Evolutionary conservation across 805 yeast species (phyloP).

Genomic region (Kuraishia floccosa): DNA sequence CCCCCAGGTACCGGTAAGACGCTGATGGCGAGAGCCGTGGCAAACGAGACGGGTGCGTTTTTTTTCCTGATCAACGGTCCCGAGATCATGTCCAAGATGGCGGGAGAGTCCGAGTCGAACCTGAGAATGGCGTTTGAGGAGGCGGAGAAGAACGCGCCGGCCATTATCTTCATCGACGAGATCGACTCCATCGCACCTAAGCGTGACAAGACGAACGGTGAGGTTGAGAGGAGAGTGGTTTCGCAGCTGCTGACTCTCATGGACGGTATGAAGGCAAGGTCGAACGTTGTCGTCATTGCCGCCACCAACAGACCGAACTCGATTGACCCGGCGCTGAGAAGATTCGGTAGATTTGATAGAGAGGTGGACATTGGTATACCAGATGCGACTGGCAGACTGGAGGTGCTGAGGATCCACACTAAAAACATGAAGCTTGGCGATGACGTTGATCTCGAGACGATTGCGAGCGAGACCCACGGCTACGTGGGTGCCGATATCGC

Average conservation of each 20-base stretch:
- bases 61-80: slow-evolving; percentile 98
- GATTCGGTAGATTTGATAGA: slow-evolving; percentile 80
- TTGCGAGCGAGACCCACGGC: slow-evolving; percentile 98
- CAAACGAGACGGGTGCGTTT: slow-evolving; percentile 98
- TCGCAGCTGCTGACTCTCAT: slow-evolving; percentile 93
- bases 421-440: slow-evolving; percentile 95
- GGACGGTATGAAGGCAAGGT: slow-evolving; percentile 99
- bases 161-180: slow-evolving; percentile 96
- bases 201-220: slow-evolving; percentile 99
- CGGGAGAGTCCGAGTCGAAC: slow-evolving; percentile 97
- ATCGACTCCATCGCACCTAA: slow-evolving; percentile 98
- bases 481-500: slow-evolving; percentile 99
- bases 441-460: slow-evolving; percentile 90
- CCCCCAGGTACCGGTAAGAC: slow-evolving; percentile 99
- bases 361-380: slow-evolving; percentile 89
- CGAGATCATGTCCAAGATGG: slow-evolving; percentile 99
- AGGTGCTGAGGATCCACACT: slow-evolving; percentile 93
- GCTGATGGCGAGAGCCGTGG: slow-evolving; percentile 99
- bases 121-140: slow-evolving; percentile 97
- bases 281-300: slow-evolving; percentile 96
- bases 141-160: slow-evolving; percentile 97
- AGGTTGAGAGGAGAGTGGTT: slow-evolving; percentile 98
- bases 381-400: slow-evolving; percentile 97
- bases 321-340: slow-evolving; percentile 76
- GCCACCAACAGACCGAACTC: slow-evolving; percentile 89